Evolutionary conservation across 495 filamentous ascomycete genomes (phyloP), one percentile per base, ranked within the genome.

Genomic region (Aspergillus affinis): DNA sequence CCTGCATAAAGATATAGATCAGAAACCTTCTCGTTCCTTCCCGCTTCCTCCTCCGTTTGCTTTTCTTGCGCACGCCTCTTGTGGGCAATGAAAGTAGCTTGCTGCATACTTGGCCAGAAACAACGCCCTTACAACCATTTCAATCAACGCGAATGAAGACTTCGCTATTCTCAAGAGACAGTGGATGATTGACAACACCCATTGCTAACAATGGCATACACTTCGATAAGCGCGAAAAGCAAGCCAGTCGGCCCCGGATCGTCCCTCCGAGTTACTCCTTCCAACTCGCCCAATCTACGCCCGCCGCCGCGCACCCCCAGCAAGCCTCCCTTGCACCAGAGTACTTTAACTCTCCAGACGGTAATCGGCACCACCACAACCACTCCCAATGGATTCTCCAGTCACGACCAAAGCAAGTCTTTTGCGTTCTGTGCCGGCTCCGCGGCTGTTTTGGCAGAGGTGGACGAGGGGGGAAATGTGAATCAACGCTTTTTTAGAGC

Each of bases 341-440:
- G 77, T 13, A 82, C 80, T 29, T 79, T 97, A 21, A 87, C 87
- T 30, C 81, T 97, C 30, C 86, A 87, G 66, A 86, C 88, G 44
- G 90, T 98, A 41, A 89, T 98, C 65, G 93, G 93, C 17, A 93
- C 92, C 18, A 95, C 93, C 13, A 92, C 90, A 57, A 84, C 76
- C 60, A 90, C 91, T 6, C 87, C 90, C 18, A 92, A 90, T 72
- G 92, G 88, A 54, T 96, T 98, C 72, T 93, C 95, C 67, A 83
- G 84, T 55, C 84, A 92, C 51, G 80, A 88, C 17, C 85, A 88
- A 32, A 85, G 82, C 52, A 75, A 77, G 60, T 83, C 82, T 45
- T 96, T 98, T 69, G 93, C 90, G 26, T 91, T 93, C 71, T 92
- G 91, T 61, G 94, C 94, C 10, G 95, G 94, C 46, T 93, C 92